A percentile compares a stretch with the other conserved stretches of the same genome.
Evolutionary conservation across 2,329 filamentous ascomycete genomes (phyloP).

Genomic region (Pseudogymnoascus sp.): DNA sequence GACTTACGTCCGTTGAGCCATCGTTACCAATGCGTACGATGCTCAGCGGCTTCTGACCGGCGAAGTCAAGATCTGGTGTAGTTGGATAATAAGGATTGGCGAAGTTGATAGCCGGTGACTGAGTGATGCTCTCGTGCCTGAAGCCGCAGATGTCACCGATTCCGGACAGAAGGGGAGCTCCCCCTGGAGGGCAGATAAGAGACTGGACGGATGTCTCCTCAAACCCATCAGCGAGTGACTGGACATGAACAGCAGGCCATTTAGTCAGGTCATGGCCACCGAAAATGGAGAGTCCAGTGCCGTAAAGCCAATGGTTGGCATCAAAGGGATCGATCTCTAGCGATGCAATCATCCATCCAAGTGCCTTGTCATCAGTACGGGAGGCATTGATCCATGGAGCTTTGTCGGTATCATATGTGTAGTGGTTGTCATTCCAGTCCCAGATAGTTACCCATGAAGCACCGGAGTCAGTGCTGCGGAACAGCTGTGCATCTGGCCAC

Average conservation of each 20-base stretch:
- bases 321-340: slow-evolving; percentile 51
- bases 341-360: slow-evolving; percentile 56
- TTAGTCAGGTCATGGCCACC: slow-evolving; percentile 48
- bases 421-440: slow-evolving; percentile 44
- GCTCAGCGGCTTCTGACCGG: slow-evolving; percentile 29
- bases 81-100: slow-evolving; percentile 5
- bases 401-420: slow-evolving; percentile 38
- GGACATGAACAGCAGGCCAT: slow-evolving; percentile 43
- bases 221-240: slow-evolving; percentile 46
- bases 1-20: slow-evolving; percentile 27
- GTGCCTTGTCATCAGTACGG: slow-evolving; percentile 34
- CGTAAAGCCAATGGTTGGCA: slow-evolving; percentile 53
- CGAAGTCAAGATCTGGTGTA: slow-evolving; percentile 13
- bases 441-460: slow-evolving; percentile 41
- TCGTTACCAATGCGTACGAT: slow-evolving; percentile 44
- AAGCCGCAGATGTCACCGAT: slow-evolving; percentile 47
- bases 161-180: slow-evolving; percentile 44
- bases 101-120: not conserved
- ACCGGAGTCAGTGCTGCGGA: slow-evolving; percentile 47
- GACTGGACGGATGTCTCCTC: slow-evolving; percentile 46
- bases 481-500: slow-evolving; percentile 52
- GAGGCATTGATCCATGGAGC: slow-evolving; percentile 48
- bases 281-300: slow-evolving; percentile 49
- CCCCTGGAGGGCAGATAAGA: slow-evolving; percentile 41
- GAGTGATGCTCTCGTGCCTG: slow-evolving; percentile 26